phyloP scores from a whole-genome alignment of 805 yeast genomes.

The Huiozyma sinensis region DNA sequence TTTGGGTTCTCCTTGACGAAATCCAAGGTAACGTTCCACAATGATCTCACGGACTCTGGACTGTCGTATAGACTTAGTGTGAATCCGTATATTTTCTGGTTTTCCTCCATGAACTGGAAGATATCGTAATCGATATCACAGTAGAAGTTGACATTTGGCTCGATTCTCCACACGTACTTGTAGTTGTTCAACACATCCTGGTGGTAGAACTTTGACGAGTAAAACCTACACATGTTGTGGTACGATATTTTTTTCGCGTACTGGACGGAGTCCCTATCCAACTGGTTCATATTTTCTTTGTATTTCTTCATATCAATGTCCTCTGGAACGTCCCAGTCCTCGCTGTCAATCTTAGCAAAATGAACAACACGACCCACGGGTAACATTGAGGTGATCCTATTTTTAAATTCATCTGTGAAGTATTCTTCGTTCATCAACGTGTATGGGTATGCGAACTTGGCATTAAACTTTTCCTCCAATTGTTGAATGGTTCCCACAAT shows the following conservation, averaged over 20 bases:
- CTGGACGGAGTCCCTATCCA: conserved; percentile 38
- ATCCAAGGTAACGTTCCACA: conserved; percentile 63
- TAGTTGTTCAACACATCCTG: conserved; percentile 55
- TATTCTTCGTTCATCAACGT: conserved; percentile 66
- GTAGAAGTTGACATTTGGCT: conserved; percentile 63
- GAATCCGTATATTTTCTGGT: conserved; percentile 64
- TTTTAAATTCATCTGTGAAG: conserved; percentile 48
- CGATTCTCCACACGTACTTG: conserved; percentile 90
- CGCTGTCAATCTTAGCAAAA: conserved; percentile 36
- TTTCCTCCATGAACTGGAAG: conserved; percentile 70
- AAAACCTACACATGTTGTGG: conserved; percentile 71
- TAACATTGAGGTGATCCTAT: conserved; percentile 31
- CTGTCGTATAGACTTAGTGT: conserved; percentile 64
- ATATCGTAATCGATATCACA: conserved; percentile 75
- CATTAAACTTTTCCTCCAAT: conserved; percentile 56
- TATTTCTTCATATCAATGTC: conserved; percentile 40
- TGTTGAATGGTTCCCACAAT: conserved; percentile 44
- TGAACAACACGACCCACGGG: conserved; percentile 32
- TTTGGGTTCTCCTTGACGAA: conserved; percentile 53
- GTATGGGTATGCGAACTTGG: conserved; percentile 68
- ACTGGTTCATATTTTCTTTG: conserved; percentile 30
- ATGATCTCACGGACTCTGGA: conserved; percentile 57
- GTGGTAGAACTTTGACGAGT: conserved; percentile 73
- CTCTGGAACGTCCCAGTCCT: conserved; percentile 52
- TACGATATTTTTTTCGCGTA: conserved; percentile 39